A percentile compares a stretch with the other conserved stretches of the same genome.
phyloP scores from a whole-genome alignment of 805 yeast species.

The Aciculoconidium aculeatum region DNA sequence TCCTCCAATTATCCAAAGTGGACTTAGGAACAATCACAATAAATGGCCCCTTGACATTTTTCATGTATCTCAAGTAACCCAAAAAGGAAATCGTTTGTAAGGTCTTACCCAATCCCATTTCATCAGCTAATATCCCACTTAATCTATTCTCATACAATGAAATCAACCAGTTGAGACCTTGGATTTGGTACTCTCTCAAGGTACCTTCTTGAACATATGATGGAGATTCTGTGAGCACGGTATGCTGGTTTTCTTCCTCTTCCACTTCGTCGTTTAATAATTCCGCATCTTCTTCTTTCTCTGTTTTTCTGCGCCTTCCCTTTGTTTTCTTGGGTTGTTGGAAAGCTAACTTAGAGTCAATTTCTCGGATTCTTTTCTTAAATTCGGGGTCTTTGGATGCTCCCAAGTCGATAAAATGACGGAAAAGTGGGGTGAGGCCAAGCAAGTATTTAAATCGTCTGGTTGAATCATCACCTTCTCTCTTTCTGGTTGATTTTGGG shows the following conservation, averaged over 20 bases:
- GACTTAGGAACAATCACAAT: constrained; percentile 92
- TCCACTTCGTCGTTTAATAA: constrained; percentile 75
- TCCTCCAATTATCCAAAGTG: constrained; percentile 91
- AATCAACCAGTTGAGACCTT: constrained; percentile 93
- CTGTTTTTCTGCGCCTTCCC: constrained; percentile 75
- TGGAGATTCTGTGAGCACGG: constrained; percentile 85
- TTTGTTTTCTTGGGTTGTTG: constrained; percentile 16
- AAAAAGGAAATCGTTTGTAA: constrained; percentile 89
- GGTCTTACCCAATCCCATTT: constrained; percentile 97
- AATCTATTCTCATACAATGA: constrained; percentile 81
- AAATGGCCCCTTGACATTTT: constrained; percentile 82
- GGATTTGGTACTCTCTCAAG: constrained; percentile 87
- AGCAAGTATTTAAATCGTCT: constrained; percentile 75
- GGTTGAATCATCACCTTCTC: constrained; percentile 57
- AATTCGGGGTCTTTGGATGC: constrained; percentile 75
- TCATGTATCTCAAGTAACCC: constrained; percentile 78
- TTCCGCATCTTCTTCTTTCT: constrained; percentile 94
- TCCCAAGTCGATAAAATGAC: constrained; percentile 78
- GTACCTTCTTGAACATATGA: constrained; percentile 62
- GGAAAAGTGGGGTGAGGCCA: constrained; percentile 78
- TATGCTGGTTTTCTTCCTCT: constrained; percentile 41
- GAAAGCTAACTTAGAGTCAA: constrained; percentile 46
- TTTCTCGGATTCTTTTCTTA: constrained; percentile 50
- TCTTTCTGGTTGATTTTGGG: constrained; percentile 50
- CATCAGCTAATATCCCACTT: constrained; percentile 94